These are phyloP conservation scores for Aurantiochytrium sp. DNA, from an alignment of 108 stramenopile genomes.

Conservation along the genomic window DNA sequence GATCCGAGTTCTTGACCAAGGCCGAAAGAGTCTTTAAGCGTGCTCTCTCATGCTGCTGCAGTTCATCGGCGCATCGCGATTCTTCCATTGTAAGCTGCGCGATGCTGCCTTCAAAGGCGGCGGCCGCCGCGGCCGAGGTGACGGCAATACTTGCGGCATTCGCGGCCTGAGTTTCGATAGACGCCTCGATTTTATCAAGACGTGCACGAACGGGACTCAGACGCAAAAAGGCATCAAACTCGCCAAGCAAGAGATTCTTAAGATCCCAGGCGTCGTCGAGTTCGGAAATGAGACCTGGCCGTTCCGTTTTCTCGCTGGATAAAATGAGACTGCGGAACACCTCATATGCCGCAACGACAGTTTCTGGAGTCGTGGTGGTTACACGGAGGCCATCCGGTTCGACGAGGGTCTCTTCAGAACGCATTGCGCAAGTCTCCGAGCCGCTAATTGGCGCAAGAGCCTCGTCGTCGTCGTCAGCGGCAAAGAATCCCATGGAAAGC, in stretches of 20 bases:
- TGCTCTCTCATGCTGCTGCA: neutral
- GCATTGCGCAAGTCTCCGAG: neutral
- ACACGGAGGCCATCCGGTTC: neutral
- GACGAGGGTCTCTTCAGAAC: neutral
- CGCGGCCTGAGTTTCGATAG: neutral
- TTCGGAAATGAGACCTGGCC: neutral
- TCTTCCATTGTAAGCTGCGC: neutral
- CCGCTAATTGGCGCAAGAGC: neutral
- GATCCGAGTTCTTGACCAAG: neutral
- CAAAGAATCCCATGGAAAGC: neutral
- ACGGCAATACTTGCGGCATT: neutral
- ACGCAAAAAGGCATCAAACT: neutral
- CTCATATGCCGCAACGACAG: neutral
- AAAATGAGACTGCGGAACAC: neutral
- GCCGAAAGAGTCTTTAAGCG: neutral
- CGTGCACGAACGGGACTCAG: neutral
- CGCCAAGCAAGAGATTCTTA: neutral
- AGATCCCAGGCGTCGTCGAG: neutral
- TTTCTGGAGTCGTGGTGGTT: neutral
- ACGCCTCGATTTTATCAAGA: neutral
- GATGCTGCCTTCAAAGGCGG: neutral
- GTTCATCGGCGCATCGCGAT: neutral
- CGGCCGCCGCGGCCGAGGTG: neutral
- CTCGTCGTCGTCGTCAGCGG: constrained; percentile 7
- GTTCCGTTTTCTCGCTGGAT: neutral